Evolutionary conservation across 2,329 filamentous ascomycete genomes (phyloP), one percentile per base, ranked within the genome.

Genomic region (Aspergillus udagawae): DNA sequence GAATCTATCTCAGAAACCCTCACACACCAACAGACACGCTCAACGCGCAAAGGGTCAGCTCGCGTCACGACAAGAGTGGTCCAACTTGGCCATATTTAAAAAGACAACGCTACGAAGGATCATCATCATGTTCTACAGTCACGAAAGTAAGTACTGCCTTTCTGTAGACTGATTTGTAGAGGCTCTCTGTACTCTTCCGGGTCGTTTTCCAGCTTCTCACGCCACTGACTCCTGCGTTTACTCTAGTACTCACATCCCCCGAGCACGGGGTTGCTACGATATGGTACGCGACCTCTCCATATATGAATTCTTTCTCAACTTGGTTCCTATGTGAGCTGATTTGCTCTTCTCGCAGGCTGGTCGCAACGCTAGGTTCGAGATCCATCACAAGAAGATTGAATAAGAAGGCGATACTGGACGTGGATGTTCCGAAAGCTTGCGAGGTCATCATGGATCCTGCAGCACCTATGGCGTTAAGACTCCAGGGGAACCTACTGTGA

Each of bases 221-320:
- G 1, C 21, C 6, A 4, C 23, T 47, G 21, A 47, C 21, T 23
- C 8, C 3, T 23, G 44, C 21, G 1, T 47, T 54, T 52, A 0
- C 27, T 38, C 14, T 58, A 86, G 85, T 99, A 58, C 84, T 99
- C 55, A 94, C 87, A 3, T 93, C 84, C 60, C 86, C 86, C 69
- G 88, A 94, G 72, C 90, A 97, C 83, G 94, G 94, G 55, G 90
- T 99, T 56, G 89, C 93, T 14, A 99, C 93, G 2, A 88, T 99
- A 59, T 99, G 94, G 93, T 96, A n/a, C n/a, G n/a, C n/a, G n/a
- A n/a, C n/a, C n/a, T n/a, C n/a, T n/a, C n/a, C n/a, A n/a, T n/a
- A n/a, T n/a, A 80, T 29, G 17, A 6, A 35, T 25, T 17, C 5
- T 7, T 27, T 29, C 23, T 17, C 32, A 38, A 17, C 32, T 38